Percentiles rank a stretch among this genome's conserved stretches.
Conservation (phyloP, 2,329 filamentous ascomycete genomes). For the Aureobasidium lini region DNA sequence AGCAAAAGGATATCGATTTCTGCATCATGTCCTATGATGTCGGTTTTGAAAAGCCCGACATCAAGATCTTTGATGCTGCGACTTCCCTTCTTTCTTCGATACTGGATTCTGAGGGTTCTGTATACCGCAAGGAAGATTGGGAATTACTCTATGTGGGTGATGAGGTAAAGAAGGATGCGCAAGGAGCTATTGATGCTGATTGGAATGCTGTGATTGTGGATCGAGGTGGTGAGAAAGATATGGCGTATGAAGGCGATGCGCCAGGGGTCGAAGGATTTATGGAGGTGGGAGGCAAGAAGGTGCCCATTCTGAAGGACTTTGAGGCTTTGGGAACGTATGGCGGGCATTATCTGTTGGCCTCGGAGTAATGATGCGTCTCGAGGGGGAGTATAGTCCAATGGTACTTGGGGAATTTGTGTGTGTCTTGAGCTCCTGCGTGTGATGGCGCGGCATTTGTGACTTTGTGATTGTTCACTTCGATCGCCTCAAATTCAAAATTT, state of each 20-base stretch:
- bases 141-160: conserved; percentile 49
- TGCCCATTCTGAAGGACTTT: background rate
- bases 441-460: no score
- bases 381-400: no score
- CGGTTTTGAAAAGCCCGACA: conserved; percentile 52
- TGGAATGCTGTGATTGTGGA: conserved; percentile 42
- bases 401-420: no score
- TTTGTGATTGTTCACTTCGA: background rate
- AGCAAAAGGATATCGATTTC: conserved; percentile 43
- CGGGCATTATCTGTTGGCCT: background rate
- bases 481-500: conserved; percentile 56
- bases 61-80: conserved; percentile 49
- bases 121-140: conserved; percentile 22
- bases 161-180: conserved; percentile 44
- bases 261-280: conserved; percentile 1
- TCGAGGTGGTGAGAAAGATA: conserved; percentile 21
- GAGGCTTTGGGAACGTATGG: background rate
- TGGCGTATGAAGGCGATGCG: conserved; percentile 5
- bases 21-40: conserved; percentile 57
- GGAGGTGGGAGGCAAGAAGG: background rate
- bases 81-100: conserved; percentile 34
- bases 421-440: no score
- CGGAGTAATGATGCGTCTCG: background rate
- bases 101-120: conserved; percentile 23
- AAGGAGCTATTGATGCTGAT: conserved; percentile 40